Evolutionary conservation across 75 land plant species (phyloP), one percentile per base, ranked within the genome.

Genomic region (Picea sitchensis): DNA sequence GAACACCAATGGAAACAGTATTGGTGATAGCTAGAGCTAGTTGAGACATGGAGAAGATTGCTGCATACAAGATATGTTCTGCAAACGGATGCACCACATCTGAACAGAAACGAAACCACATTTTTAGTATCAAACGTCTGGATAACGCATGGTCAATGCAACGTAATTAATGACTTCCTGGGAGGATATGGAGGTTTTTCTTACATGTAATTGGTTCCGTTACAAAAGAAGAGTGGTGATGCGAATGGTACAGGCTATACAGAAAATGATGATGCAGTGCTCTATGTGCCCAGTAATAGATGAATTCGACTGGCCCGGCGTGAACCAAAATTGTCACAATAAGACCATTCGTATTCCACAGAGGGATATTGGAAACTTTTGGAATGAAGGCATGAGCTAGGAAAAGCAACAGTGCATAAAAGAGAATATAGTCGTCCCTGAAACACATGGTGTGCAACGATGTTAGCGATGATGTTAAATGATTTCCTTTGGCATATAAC

Each of bases 151-250:
- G 12, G 56, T 51, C 12, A 51, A 9, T 9, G 11, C 56, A 51
- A 51, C 56, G 56, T 51, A 2, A 47, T 0, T 6, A 7, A 47
- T 47, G 9, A 7, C 54, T 47, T 47, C 8, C 8, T 47, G 1
- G 7, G 54, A 47, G 54, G 0, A 47, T 47, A 47, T 7, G 2
- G 12, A 9, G 1, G 56, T 9, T 51, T 51, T 9, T 51, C 88
- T 82, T 81, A 95, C 98, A 89, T 13, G 98, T 89, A 58, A 90
- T 86, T 14, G 98, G 93, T 84, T 95, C 92, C 3, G 96, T 93
- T 79, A 86, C 89, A 71, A 93, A 88, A 59, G 98, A 93, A 18
- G 94, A 85, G 77, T 96, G 98, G 77, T 90, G 92, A 72, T 90
- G 92, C 4, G 91, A 88, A 63, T 90, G 92, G 73, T 90, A 90